Evolutionary conservation across 2,329 filamentous ascomycete species (phyloP).

Genomic region (Stachybotrys chlorohalonatus): DNA sequence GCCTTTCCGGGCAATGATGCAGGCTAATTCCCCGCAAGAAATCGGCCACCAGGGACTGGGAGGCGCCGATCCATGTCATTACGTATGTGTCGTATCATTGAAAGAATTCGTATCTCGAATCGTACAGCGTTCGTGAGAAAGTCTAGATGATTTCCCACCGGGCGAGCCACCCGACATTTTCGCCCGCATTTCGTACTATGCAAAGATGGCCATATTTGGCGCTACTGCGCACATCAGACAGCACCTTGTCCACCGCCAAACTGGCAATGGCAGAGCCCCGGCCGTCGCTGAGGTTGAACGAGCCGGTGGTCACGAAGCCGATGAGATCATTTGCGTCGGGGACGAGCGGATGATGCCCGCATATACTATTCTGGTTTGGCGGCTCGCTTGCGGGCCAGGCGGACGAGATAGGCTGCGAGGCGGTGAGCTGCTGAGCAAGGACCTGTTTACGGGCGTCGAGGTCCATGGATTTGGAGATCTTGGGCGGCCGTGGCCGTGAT

Average conservation of each 20-base stretch:
- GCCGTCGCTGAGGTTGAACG: constrained; percentile 71
- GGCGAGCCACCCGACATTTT: constrained; percentile 69
- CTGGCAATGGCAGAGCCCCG: constrained; percentile 67
- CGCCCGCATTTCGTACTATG: constrained; percentile 74
- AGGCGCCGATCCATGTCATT: neutral
- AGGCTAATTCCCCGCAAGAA: too few relatives aligned
- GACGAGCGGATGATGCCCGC: constrained; percentile 58
- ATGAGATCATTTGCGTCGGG: constrained; percentile 69
- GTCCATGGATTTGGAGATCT: constrained; percentile 9
- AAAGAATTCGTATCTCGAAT: neutral
- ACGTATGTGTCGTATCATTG: neutral
- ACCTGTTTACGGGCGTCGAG: constrained; percentile 31
- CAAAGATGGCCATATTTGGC: constrained; percentile 49
- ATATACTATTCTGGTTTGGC: constrained; percentile 27
- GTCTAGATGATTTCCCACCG: constrained; percentile 61
- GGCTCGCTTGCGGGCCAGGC: constrained; percentile 11
- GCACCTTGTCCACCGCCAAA: constrained; percentile 51
- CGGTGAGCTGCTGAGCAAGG: constrained; percentile 38
- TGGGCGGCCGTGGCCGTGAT: neutral
- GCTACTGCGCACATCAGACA: constrained; percentile 22
- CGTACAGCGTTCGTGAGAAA: neutral
- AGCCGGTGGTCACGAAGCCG: constrained; percentile 83
- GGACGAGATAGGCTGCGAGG: constrained; percentile 20
- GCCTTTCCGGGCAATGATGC: constrained; percentile 10
- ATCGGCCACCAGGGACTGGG: neutral